Base-by-base conservation (phyloP, 108 stramenopile species). In the Skeletonema tropicum region DNA sequence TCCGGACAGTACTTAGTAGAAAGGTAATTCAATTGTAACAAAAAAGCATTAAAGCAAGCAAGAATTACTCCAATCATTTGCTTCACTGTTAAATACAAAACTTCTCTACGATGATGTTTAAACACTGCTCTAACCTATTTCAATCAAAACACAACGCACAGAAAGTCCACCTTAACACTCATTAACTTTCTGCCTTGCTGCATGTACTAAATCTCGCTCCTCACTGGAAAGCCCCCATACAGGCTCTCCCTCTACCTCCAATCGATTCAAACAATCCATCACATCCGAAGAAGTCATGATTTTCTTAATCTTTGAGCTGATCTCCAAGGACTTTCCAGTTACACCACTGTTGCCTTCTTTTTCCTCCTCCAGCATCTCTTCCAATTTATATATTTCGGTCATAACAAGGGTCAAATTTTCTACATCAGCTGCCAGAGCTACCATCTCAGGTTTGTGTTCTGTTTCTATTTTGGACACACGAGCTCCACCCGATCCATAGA, bases 401-500 rank as follows among this genome's bases (percentile, higher is more conserved):
- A 92, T 90, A 35, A 83, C 79, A n/a, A 71, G 36, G 0, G 70
- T 68, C 31, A 89, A 69, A 17, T 78, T 83, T 60, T 88, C 77
- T 6, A 92, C 86, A 60, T 89, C 91, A 6, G 77, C 75, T 5
- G 86, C 86, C 33, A 86, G 67, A 6, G 89, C 89, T 12, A 92
- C 64, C 75, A 87, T 75, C 52, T 85, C 76, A 21, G 80, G 66
- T 26, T 83, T 83, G 33, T 87, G 83, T 21, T 79, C 82, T 9
- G 74, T 70, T 66, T 60, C 62, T 23, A 57, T 32, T 25, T 59
- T 72, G 45, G 69, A 72, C 17, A 31, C 73, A 49, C 89, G 89
- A 36, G 91, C 85, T 26, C 91, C 91, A 12, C 91, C 91, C 10
- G 86, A 85, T 23, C 89, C 91, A 64, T 92, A 92, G 73, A 84